Conservation (phyloP, 306 rosid genomes). For the Medicago ruthenica region DNA sequence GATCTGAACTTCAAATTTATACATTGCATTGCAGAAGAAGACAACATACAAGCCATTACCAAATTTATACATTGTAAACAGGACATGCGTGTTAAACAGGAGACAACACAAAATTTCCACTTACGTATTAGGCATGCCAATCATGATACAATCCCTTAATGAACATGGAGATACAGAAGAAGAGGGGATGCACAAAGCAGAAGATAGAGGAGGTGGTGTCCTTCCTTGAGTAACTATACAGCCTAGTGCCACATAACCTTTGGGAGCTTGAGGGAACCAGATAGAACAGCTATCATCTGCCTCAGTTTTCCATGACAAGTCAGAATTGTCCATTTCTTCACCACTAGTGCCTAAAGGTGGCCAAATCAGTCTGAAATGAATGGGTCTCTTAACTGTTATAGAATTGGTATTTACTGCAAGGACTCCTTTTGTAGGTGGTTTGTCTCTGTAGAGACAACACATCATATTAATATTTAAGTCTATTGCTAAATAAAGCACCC, state of each 20-base stretch:
- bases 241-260: slow-evolving; percentile 90
- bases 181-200: slow-evolving; percentile 76
- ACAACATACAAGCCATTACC: not conserved
- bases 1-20: slow-evolving; percentile 6
- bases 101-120: slow-evolving; percentile 46
- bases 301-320: slow-evolving; percentile 37
- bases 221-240: slow-evolving; percentile 81
- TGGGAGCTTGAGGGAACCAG: slow-evolving; percentile 97
- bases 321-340: slow-evolving; percentile 45
- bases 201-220: slow-evolving; percentile 73
- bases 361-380: slow-evolving; percentile 83
- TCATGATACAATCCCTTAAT: slow-evolving; percentile 76
- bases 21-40: not conserved
- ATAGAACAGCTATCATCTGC: slow-evolving; percentile 65
- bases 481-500: slow-evolving; percentile 13
- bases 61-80: slow-evolving; percentile 5
- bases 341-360: slow-evolving; percentile 57
- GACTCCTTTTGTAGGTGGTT: slow-evolving; percentile 94
- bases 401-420: slow-evolving; percentile 82
- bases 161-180: slow-evolving; percentile 81
- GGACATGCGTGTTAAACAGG: slow-evolving; percentile 1
- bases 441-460: slow-evolving; percentile 70
- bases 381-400: slow-evolving; percentile 76
- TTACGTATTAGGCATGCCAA: slow-evolving; percentile 64
- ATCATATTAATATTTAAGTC: slow-evolving; percentile 38